Conservation (phyloP, 2,329 filamentous ascomycete species). For the Sporothrix humicola region DNA sequence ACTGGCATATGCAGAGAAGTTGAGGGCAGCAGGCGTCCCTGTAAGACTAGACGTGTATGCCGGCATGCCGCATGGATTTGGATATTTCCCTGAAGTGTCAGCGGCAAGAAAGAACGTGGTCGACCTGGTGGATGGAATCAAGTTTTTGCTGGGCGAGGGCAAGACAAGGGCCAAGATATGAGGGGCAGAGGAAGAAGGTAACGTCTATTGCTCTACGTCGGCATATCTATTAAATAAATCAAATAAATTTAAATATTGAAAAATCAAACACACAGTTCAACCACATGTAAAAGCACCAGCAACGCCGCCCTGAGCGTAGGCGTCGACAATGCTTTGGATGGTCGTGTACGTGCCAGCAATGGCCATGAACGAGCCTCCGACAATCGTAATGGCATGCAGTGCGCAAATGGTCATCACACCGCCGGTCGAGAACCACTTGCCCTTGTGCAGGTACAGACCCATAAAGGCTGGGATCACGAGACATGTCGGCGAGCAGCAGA, state of each 20-base stretch:
- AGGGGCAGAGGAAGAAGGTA: neutral
- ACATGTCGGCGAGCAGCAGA: constrained; percentile 43
- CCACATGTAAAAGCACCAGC: constrained; percentile 39
- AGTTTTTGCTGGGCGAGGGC: neutral
- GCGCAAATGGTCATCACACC: constrained; percentile 28
- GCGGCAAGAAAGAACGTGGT: neutral
- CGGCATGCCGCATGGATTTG: constrained; percentile 11
- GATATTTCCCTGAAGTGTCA: neutral
- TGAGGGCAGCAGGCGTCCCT: neutral
- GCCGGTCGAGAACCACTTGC: constrained; percentile 29
- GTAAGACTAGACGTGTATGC: constrained; percentile 8
- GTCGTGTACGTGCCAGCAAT: constrained; percentile 42
- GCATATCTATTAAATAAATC: neutral
- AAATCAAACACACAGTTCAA: neutral
- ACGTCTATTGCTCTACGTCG: neutral
- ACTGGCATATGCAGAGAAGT: neutral
- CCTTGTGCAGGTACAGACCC: constrained; percentile 39
- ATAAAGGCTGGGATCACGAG: constrained; percentile 41
- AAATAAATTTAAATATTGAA: neutral
- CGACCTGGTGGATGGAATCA: neutral
- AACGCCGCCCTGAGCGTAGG: constrained; percentile 39
- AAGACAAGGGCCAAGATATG: neutral
- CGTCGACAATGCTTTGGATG: constrained; percentile 42
- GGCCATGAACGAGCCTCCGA: constrained; percentile 40
- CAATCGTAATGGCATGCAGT: constrained; percentile 38